These are phyloP conservation scores for Spraguea lophii DNA, from an alignment of 371 early-diverging fungal genomes.

Conservation along the genomic window DNA sequence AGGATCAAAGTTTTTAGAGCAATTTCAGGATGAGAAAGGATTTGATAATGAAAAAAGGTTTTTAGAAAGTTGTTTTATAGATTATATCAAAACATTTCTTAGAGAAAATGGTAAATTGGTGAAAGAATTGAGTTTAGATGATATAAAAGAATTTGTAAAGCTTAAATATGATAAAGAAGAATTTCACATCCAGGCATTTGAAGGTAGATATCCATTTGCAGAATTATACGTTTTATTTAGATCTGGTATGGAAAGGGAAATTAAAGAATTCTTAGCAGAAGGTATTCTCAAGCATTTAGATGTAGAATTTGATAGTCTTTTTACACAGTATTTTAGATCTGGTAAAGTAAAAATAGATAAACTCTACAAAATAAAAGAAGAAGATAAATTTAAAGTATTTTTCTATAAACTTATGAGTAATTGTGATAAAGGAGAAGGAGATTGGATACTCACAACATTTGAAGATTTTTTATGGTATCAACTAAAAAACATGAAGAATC, in stretches of 20 bases:
- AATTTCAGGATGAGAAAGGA: not conserved
- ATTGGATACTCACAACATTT: constrained; percentile 11
- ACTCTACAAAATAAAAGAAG: constrained; percentile 8
- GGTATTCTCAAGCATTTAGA: too few relatives aligned
- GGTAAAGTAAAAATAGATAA: too few relatives aligned
- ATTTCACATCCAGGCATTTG: constrained; percentile 28
- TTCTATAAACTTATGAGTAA: constrained; percentile 14
- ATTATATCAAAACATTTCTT: constrained; percentile 24
- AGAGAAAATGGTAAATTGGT: constrained; percentile 8
- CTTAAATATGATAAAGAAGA: constrained; percentile 26
- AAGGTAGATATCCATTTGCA: constrained; percentile 36
- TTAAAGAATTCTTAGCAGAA: too few relatives aligned
- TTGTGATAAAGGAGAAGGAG: constrained; percentile 4
- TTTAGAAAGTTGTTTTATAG: constrained; percentile 18
- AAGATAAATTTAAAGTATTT: constrained; percentile 33
- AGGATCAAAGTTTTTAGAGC: constrained; percentile 17
- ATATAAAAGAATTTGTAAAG: constrained; percentile 22
- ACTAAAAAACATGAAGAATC: constrained; percentile 5
- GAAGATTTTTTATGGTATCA: constrained; percentile 35
- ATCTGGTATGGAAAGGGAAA: constrained; percentile 27
- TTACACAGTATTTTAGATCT: too few relatives aligned
- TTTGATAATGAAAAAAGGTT: constrained; percentile 19
- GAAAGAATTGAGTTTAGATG: not conserved
- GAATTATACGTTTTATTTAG: constrained; percentile 31
- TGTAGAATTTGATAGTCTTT: too few relatives aligned